Base-by-base conservation (phyloP, 2,329 filamentous ascomycete genomes). In the Daldinia sp. region DNA sequence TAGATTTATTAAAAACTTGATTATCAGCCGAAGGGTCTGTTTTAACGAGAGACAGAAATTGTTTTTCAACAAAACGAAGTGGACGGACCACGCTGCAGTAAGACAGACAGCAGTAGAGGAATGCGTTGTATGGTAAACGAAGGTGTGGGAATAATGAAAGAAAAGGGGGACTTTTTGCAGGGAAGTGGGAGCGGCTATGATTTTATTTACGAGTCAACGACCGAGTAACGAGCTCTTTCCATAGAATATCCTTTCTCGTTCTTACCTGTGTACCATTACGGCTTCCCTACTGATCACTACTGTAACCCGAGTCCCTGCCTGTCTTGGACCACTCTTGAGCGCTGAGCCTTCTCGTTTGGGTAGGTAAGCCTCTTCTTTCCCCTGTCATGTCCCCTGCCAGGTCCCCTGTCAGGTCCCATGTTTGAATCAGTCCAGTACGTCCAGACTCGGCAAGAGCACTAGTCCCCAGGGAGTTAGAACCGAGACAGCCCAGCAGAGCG, bases 331-430 rank as follows among this genome's bases (percentile, higher is more conserved):
- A 35, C 21, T 63, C 47, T 32, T 54, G 27, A 35, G 25, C 47
- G 47, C 63, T 48, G 63, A 63, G 47, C 60, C 41, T 65, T 13
- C 58, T 49, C 19, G 29, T 55, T 63, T 60, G 52, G 62, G 62
- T 63, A 67, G 62, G 56, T 64, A 51, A 48, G 51, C 23, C 30
- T 53, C 47, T 35, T 54, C 48, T 55, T 21, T 23, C 61, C 61
- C 64, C 57, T 64, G 64, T 67, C 61, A n/a, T n/a, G n/a, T n/a
- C n/a, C n/a, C n/a, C n/a, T n/a, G n/a, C n/a, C n/a, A n/a, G n/a
- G n/a, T n/a, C n/a, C n/a, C 64, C 57, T 64, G 64, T 67, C 61
- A n/a, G n/a, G n/a, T n/a, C n/a, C n/a, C 64, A 53, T 64, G 64
- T 67, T 58, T 57, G 37, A 29, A 41, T 58, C 37, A 48, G 13